These are phyloP conservation scores for Paramyrothecium sp. DNA, from an alignment of 2,329 filamentous ascomycete species.

Conservation along the genomic window DNA sequence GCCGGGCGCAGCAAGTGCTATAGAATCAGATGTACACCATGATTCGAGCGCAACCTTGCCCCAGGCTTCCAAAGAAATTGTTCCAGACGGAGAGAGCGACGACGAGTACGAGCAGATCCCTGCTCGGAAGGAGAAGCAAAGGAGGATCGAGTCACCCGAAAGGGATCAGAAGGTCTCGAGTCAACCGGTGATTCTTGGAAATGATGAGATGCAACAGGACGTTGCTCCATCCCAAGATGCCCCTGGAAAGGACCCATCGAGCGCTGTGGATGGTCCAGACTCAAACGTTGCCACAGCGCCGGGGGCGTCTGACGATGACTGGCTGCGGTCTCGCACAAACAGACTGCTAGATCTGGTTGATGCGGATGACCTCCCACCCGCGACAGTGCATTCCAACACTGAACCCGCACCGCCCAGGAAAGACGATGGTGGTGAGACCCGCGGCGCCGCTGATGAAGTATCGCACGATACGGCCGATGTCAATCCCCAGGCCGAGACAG, in stretches of 20 bases:
- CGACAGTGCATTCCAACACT: constrained; percentile 6
- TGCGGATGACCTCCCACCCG: constrained; percentile 55
- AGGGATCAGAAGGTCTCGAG: constrained; percentile 13
- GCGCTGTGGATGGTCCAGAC: constrained; percentile 16
- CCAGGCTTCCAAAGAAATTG: constrained; percentile 23
- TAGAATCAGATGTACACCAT: constrained; percentile 27
- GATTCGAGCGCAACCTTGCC: constrained; percentile 15
- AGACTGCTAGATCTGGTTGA: constrained; percentile 82
- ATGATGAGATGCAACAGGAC: not conserved
- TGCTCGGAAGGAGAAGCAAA: constrained; percentile 48
- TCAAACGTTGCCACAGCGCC: constrained; percentile 15
- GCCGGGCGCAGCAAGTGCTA: constrained; percentile 35
- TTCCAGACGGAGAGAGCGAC: constrained; percentile 62
- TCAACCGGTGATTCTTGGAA: not conserved
- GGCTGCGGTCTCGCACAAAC: constrained; percentile 87
- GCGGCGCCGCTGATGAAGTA: constrained; percentile 21
- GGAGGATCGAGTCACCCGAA: constrained; percentile 26
- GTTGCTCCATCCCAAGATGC: not conserved
- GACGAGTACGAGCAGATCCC: constrained; percentile 72
- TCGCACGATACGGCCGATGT: constrained; percentile 23
- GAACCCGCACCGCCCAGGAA: constrained; percentile 12
- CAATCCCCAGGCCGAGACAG: constrained; percentile 27
- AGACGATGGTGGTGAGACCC: constrained; percentile 16
- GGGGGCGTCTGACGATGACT: constrained; percentile 76
- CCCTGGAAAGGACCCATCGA: constrained; percentile 8